Conservation (phyloP, 805 yeast genomes). For the Ogataea dorogensis region DNA sequence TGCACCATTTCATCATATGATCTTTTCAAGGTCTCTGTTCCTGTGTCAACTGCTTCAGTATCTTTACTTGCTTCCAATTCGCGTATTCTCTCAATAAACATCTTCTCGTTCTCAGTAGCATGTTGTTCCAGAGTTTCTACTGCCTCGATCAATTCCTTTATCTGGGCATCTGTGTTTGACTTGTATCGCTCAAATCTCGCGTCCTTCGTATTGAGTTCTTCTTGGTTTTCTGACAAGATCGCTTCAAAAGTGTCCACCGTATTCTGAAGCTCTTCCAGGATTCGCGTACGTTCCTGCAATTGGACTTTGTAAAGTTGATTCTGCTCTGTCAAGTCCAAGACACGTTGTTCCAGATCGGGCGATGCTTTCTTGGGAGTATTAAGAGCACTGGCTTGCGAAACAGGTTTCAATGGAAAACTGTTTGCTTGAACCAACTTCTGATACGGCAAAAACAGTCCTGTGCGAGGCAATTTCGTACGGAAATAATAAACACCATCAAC, state of each 20-base stretch:
- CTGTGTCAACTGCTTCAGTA: not conserved
- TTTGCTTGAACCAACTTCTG: conserved; percentile 37
- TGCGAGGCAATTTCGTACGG: conserved; percentile 54
- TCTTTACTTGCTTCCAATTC: conserved; percentile 30
- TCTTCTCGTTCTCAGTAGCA: conserved; percentile 52
- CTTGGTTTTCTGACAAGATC: conserved; percentile 45
- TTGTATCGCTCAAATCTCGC: conserved; percentile 46
- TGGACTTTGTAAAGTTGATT: conserved; percentile 27
- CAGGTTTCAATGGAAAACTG: conserved; percentile 15
- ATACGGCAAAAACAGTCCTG: conserved; percentile 75
- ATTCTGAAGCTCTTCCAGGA: conserved; percentile 46
- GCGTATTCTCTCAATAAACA: conserved; percentile 46
- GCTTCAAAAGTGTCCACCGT: conserved; percentile 51
- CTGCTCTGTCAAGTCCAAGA: conserved; percentile 7
- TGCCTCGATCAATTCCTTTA: conserved; percentile 58
- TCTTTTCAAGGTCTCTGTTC: not conserved
- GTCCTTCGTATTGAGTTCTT: conserved; percentile 44
- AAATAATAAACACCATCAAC: conserved; percentile 73
- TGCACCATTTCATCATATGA: conserved; percentile 8
- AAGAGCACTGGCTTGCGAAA: conserved; percentile 8
- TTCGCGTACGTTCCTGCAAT: conserved; percentile 43
- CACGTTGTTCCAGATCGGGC: conserved; percentile 8
- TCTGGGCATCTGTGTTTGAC: conserved; percentile 48
- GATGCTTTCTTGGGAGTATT: conserved; percentile 12
- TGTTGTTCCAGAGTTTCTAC: conserved; percentile 54